Base-by-base conservation (phyloP, 2,329 filamentous ascomycete genomes). In the Raffaelea ambrosiae region DNA sequence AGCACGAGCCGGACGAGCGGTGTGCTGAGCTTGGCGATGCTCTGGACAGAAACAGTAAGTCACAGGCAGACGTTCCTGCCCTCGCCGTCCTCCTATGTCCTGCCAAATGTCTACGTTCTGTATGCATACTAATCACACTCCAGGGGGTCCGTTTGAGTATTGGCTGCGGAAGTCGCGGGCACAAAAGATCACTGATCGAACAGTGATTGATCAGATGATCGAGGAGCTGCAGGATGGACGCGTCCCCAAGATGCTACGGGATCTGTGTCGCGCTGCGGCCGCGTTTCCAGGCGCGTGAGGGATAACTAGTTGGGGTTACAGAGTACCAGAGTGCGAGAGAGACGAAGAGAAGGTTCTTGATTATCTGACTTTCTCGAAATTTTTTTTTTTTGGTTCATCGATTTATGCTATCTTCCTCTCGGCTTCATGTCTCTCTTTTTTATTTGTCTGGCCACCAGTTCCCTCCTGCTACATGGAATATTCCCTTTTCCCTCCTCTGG, bases 61-160 rank as follows among this genome's bases (percentile, higher is more conserved):
- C 47, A 36, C 22, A n/a, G 23, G 21, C 40, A 16, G 31, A 42
- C 31, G 11, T 16, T 49, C 39, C 22, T n/a, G 39, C 26, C 13
- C 29, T 19, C 33, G 23, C 39, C 18, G 29, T 43, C 35, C 13
- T 40, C 38, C 7, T 45, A 18, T 16, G 7, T 45, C 20, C 23
- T 16, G 3, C 33, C 3, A 18, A 16, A n/a, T 36, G 22, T n/a
- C 21, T 45, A 5, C 16, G 13, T 45, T 2, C 18, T 19, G 13
- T n/a, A 38, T 38, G 14, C 13, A 8, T 10, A 9, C 29, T 38
- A n/a, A 31, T 16, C 7, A 20, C 9, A 9, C 14, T 22, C 39
- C 20, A 69, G 66, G 64, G 5, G 69, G 70, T 0, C 69, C 70
- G 0, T 71, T 73, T 49, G 65, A 69, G 57, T 70, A 73, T 55